Base-by-base conservation (phyloP, 2,329 filamentous ascomycete species). In the Fusarium tricinctum region DNA sequence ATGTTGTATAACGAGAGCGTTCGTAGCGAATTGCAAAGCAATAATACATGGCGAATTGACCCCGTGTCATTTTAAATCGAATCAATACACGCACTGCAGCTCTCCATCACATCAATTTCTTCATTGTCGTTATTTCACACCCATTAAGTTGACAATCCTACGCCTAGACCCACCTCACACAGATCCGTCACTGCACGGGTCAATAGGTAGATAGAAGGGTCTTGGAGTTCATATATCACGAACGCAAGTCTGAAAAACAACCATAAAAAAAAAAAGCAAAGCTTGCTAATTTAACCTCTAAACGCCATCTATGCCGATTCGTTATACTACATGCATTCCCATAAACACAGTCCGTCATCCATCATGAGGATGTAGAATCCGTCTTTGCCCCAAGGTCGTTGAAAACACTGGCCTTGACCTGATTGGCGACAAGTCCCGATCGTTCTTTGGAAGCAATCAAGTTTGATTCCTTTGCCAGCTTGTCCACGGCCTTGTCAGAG, bases 331-430 rank as follows among this genome's bases (percentile, higher is more conserved):
- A 59, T 47, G 48, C 60, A 71, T 68, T 60, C 32, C 57, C 71
- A 66, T 66, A 67, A 69, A 51, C 15, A 38, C 47, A 64, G 20
- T 47, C 53, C 54, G 39, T 63, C 39, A 61, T 56, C 38, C 32
- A 51, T 65, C 49, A 56, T 69, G 49, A 68, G 46, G 59, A 42
- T 35, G 56, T 47, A 48, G 58, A 43, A 23, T 69, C 69, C 17
- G 60, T 52, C 44, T 71, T 73, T 9, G 66, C 56, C 39, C 76
- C 77, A 42, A 83, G 70, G 14, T 80, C 74, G 65, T 83, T 85
- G 68, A 92, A 92, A 7, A 92, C 78, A 73, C 84, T 84, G 49
- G 85, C 85, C 81, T 91, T 92, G 66, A 91, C 84, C 71, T 88
- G 84, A 1, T 83, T 83, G 3, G 88, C 88, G 75, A 90, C 80